These are phyloP conservation scores for Phialophora expanda DNA, from an alignment of 2,329 filamentous ascomycete genomes.

Conservation along the genomic window DNA sequence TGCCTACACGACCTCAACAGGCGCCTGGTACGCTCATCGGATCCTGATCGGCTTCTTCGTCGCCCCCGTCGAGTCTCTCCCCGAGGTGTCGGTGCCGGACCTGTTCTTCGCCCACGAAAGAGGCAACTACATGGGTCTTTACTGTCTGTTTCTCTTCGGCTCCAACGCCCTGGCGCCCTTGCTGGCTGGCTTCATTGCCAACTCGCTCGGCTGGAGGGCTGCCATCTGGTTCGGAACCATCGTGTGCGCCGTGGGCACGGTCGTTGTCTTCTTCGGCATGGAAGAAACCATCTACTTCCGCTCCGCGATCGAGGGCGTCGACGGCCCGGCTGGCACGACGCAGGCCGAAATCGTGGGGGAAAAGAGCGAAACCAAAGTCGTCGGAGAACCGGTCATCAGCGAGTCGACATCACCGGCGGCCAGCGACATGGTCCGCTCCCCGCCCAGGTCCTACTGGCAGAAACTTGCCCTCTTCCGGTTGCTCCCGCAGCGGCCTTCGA, in stretches of 20 bases:
- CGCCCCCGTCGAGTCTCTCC: conserved; percentile 51
- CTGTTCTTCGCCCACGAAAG: conserved; percentile 43
- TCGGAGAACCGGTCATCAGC: not conserved
- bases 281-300: conserved; percentile 59
- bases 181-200: conserved; percentile 54
- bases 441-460: conserved; percentile 2
- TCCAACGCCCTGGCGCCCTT: conserved; percentile 46
- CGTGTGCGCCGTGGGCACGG: conserved; percentile 52
- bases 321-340: not conserved
- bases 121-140: conserved; percentile 32
- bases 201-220: conserved; percentile 56
- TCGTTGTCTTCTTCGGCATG: conserved; percentile 56
- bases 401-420: conserved; percentile 7
- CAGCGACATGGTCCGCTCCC: conserved; percentile 3
- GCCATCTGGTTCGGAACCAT: conserved; percentile 59
- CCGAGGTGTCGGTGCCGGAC: conserved; percentile 50
- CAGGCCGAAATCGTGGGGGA: not conserved
- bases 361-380: conserved; percentile 6
- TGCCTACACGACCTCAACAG: conserved; percentile 50
- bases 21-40: conserved; percentile 56
- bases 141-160: conserved; percentile 23
- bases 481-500: not conserved
- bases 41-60: conserved; percentile 49
- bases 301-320: conserved; percentile 8
- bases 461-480: conserved; percentile 3